Conservation (phyloP, 1,284 basidiomycete species). For the Sutorius eximius region DNA sequence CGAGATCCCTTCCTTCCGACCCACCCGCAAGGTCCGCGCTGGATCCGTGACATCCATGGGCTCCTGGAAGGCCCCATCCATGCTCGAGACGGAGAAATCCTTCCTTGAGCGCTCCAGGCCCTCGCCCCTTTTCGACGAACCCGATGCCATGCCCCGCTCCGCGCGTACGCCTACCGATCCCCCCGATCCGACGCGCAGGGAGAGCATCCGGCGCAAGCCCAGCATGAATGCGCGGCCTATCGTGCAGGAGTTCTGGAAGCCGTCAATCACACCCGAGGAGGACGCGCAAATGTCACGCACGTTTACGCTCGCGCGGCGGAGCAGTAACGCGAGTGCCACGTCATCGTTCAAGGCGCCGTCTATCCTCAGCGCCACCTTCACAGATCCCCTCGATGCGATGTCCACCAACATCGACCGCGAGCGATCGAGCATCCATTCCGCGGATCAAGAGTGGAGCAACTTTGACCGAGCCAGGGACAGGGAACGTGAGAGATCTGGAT, state of each 20-base stretch:
- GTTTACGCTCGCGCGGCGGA: conserved; percentile 36
- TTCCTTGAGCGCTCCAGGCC: conserved; percentile 24
- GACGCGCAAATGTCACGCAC: conserved; percentile 40
- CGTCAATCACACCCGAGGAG: conserved; percentile 43
- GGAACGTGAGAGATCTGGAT: conserved; percentile 17
- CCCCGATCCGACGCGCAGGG: conserved; percentile 24
- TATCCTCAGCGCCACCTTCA: conserved; percentile 31
- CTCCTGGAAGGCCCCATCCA: conserved; percentile 30
- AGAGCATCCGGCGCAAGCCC: conserved; percentile 33
- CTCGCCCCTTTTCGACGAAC: conserved; percentile 25
- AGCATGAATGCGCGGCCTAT: conserved; percentile 25
- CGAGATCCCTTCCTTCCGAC: conserved; percentile 18
- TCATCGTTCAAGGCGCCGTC: conserved; percentile 36
- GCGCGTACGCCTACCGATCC: conserved; percentile 25
- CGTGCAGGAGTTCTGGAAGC: conserved; percentile 45
- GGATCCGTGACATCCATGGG: conserved; percentile 30
- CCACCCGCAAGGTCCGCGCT: conserved; percentile 27
- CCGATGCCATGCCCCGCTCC: conserved; percentile 22
- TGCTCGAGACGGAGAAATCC: conserved; percentile 25
- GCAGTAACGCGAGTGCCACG: conserved; percentile 41
- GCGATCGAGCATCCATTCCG: conserved; percentile 20
- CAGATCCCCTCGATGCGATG: conserved; percentile 26
- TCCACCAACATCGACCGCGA: conserved; percentile 28
- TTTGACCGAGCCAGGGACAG: conserved; percentile 25
- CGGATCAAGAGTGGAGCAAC: conserved; percentile 32